Evolutionary conservation across 352 stramenopile species (phyloP), one percentile per base, ranked within the genome.

Genomic region (Pythium phragmiticola): DNA sequence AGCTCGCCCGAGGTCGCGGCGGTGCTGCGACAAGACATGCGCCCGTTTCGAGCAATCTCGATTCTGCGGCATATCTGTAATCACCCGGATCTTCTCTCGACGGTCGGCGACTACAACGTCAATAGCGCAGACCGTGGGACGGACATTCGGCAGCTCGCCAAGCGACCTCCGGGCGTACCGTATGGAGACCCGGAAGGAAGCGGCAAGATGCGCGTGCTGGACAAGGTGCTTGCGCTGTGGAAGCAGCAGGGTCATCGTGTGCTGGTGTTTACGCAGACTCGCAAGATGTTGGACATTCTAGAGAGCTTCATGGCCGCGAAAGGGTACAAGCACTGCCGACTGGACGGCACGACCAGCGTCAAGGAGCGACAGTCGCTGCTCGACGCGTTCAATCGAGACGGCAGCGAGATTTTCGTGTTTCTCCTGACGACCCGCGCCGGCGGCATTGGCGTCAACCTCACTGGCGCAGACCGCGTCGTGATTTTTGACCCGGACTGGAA

Each of bases 401-500:
- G 95, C 50, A 86, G 81, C 57, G 54, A 80, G 8, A 74, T 94
- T 3, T 94, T 94, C 59, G 76, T 89, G 12, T 94, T 95, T 33
- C 28, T 94, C 36, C 66, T 95, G 42, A 94, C 88, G 37, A 96
- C 86, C 28, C 76, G 83, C 41, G 98, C 97, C 26, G 98, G 98
- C 46, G 98, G 97, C 9, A 95, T 99, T 41, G 98, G 98, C 6
- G 79, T 99, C 37, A 98, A 98, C 54, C 76, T 99, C 14, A 97
- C 94, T 13, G 96, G 95, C 42, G 97, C 97, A 0, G 92, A 99
- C 70, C 77, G 96, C 41, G 96, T 99, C 4, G 79, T 99, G 30
- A 84, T 99, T 2, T 99, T 98, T 66, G 97, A 99, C 74, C 97
- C 97, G n/a, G 96, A 99, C 68, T 99, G 97, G 97, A 99, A 99